Conservation (phyloP, 208 protist species). For the Strigomonas culicis region DNA sequence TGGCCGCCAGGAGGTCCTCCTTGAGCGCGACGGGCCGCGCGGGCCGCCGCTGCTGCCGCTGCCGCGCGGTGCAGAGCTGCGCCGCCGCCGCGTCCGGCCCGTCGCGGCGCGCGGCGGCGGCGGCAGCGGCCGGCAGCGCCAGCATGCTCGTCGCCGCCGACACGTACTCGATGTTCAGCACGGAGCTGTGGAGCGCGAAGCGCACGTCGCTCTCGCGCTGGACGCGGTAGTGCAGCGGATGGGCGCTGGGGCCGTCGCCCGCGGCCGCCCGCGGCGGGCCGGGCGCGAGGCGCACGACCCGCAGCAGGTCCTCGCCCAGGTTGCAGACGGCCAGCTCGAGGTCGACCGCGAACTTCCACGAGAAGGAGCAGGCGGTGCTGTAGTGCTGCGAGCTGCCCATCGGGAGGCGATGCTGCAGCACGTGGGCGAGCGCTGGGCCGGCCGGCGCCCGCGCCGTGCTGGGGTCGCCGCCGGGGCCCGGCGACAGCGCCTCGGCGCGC, state of each 20-base stretch:
- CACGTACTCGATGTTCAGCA: conserved; percentile 80
- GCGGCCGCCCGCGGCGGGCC: not conserved
- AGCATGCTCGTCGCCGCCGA: conserved; percentile 58
- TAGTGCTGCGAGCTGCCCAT: conserved; percentile 15
- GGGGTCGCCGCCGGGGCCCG: too few relatives aligned
- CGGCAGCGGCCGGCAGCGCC: not conserved
- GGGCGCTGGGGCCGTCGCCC: not conserved
- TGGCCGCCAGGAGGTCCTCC: not conserved
- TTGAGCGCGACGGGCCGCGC: not conserved
- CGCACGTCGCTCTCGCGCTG: conserved; percentile 35
- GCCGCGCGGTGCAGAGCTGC: not conserved
- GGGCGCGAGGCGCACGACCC: conserved; percentile 42
- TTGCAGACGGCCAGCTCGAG: conserved; percentile 66
- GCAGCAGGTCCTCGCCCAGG: conserved; percentile 48
- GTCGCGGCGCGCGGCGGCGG: too few relatives aligned
- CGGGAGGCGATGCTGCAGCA: conserved; percentile 24
- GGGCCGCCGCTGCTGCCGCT: not conserved
- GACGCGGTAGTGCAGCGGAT: conserved; percentile 8
- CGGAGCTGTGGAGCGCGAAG: conserved; percentile 48
- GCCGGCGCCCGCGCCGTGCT: too few relatives aligned
- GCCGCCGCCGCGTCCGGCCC: not conserved
- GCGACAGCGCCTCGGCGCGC: too few relatives aligned
- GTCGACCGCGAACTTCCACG: conserved; percentile 81
- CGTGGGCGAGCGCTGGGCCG: conserved; percentile 17
- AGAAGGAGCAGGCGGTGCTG: conserved; percentile 48